Evolutionary conservation across 2,329 filamentous ascomycete genomes (phyloP), one percentile per base, ranked within the genome.

Genomic region (Thielaviopsis populi): DNA sequence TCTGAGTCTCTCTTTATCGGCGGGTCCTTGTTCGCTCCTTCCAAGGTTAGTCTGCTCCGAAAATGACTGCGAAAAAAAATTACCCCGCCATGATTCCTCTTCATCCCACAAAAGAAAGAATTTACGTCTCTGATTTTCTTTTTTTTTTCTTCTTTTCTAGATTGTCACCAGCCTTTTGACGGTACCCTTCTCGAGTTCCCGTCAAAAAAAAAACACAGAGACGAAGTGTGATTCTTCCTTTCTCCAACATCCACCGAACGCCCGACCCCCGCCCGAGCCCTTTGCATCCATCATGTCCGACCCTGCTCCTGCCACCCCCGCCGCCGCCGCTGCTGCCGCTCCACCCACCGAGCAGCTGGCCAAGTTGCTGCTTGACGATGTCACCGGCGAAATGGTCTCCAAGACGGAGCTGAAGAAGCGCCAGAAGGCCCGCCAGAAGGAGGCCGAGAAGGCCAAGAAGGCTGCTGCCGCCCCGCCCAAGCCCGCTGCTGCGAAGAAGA

Each of bases 341-440:
- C 73, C 76, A 56, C 76, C 77, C 63, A 77, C 77, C 68, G 80
- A 82, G 68, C 75, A 76, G 70, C 75, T 86, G 69, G 82, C 82
- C 71, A 89, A 92, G 77, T 81, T 95, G 69, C 82, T 91, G 75
- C 83, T 94, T 61, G 94, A 99, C 75, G 89, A 95, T 72, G 89
- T 91, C 68, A 97, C 94, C 15, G 94, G 94, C 71, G 94, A 99
- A 78, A 85, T 76, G 75, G 74, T 87, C 67, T 91, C 88, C 78
- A 91, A 91, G 84, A 83, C 85, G 17, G 87, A 91, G 77, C 80
- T 97, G 74, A 99, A 99, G 89, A 92, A 89, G 79, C 86, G 92
- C 71, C 84, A 91, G 79, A 99, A 99, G 89, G 82, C 86, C 73
- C 86, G 92, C 69, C 84, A 92, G 75, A 85, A 83, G 75, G 91